Percentiles rank a stretch among this genome's conserved stretches.
Evolutionary conservation across 1,284 basidiomycete genomes (phyloP).

Genomic region (Heliocybe sulcata): DNA sequence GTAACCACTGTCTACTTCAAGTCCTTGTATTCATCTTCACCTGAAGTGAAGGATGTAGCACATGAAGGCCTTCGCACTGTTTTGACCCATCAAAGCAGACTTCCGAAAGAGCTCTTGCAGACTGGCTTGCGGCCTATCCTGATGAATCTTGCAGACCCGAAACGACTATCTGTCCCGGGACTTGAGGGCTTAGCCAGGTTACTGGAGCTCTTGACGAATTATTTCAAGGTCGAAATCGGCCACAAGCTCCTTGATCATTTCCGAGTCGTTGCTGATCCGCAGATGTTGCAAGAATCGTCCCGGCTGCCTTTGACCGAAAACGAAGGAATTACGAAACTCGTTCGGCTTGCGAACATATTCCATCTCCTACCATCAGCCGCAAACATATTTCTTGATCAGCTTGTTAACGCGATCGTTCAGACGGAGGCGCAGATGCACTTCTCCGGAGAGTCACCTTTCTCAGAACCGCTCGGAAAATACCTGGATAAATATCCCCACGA

Average conservation of each 20-base stretch:
- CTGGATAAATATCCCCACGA: constrained; percentile 88
- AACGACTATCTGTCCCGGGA: constrained; percentile 90
- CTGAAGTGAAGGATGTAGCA: constrained; percentile 93
- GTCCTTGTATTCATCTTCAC: constrained; percentile 90
- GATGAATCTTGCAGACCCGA: constrained; percentile 97
- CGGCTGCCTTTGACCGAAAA: constrained; percentile 80
- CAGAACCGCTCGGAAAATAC: constrained; percentile 88
- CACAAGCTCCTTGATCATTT: constrained; percentile 97
- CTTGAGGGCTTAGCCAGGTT: constrained; percentile 95
- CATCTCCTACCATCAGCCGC: constrained; percentile 92
- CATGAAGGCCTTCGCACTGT: constrained; percentile 92
- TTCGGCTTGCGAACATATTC: constrained; percentile 94
- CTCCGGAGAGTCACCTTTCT: constrained; percentile 88
- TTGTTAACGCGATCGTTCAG: constrained; percentile 87
- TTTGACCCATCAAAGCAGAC: constrained; percentile 81
- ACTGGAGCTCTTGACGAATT: constrained; percentile 92
- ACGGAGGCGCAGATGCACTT: constrained; percentile 91
- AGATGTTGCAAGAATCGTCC: constrained; percentile 77
- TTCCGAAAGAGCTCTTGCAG: constrained; percentile 95
- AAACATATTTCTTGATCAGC: constrained; percentile 85
- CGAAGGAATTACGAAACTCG: constrained; percentile 89
- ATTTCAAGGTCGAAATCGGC: constrained; percentile 99
- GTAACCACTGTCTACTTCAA: constrained; percentile 98
- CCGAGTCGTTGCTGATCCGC: constrained; percentile 80
- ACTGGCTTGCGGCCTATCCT: constrained; percentile 93